A percentile compares a stretch with the other conserved stretches of the same genome.
Conservation (phyloP, 2,329 filamentous ascomycete species). For the Beauveria medogensis region DNA sequence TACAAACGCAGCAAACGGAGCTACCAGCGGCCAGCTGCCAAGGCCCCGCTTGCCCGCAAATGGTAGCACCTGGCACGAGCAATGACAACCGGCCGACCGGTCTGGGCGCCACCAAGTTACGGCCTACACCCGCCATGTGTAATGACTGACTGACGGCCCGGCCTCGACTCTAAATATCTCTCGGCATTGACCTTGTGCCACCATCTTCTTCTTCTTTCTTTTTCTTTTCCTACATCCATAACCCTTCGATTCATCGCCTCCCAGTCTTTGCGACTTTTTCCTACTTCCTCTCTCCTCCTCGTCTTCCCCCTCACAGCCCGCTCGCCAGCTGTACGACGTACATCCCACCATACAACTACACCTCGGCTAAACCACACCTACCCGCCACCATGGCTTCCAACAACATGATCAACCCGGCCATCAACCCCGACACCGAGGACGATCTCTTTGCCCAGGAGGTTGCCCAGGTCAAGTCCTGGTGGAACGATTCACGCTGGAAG, state of each 20-base stretch:
- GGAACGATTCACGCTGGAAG: constrained; percentile 85
- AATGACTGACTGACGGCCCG: constrained; percentile 12
- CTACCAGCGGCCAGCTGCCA: constrained; percentile 1
- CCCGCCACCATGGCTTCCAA: constrained; percentile 46
- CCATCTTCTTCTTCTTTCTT: constrained; percentile 12
- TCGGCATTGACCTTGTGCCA: constrained; percentile 7
- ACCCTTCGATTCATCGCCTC: constrained; percentile 6
- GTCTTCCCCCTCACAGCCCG: neutral
- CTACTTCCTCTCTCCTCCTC: neutral
- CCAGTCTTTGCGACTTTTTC: constrained; percentile 1
- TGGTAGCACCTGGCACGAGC: constrained; percentile 9
- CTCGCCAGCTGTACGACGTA: neutral
- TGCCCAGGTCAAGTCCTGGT: constrained; percentile 85
- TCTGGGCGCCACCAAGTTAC: neutral
- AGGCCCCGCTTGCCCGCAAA: neutral
- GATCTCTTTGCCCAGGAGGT: constrained; percentile 75
- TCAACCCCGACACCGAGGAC: constrained; percentile 51
- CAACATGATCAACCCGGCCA: constrained; percentile 52
- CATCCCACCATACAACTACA: neutral
- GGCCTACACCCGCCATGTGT: neutral
- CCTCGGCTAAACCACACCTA: constrained; percentile 7
- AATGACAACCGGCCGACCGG: constrained; percentile 7
- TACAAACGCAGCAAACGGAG: neutral
- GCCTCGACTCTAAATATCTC: constrained; percentile 16
- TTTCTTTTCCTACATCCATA: constrained; percentile 12